A percentile compares a stretch with the other conserved stretches of the same genome.
phyloP scores from a whole-genome alignment of 2,329 filamentous ascomycete genomes.

The Ilyonectria sp. region DNA sequence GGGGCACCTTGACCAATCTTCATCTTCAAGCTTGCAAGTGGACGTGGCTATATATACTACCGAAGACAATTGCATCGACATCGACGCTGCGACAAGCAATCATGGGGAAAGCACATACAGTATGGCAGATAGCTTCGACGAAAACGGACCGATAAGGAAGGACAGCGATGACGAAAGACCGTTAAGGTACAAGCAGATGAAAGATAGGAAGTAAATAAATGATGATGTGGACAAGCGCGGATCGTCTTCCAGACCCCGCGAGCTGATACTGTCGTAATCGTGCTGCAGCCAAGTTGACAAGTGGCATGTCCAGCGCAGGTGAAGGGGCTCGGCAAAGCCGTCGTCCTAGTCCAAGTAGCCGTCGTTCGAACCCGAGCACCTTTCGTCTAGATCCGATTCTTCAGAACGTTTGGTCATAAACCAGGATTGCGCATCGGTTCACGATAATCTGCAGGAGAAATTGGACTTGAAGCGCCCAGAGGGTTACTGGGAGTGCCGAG shows the following conservation, averaged over 20 bases:
- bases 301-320: neutral
- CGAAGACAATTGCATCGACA: neutral
- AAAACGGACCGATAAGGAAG: neutral
- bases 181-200: neutral
- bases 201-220: neutral
- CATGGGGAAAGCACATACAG: neutral
- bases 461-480: conserved; percentile 31
- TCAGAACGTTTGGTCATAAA: conserved; percentile 19
- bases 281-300: neutral
- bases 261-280: neutral
- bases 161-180: neutral
- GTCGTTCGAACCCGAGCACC: neutral
- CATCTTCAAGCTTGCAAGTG: neutral
- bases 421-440: conserved; percentile 30
- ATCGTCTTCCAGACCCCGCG: neutral
- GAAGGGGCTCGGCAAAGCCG: neutral
- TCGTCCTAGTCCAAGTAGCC: too few relatives aligned
- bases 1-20: neutral
- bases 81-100: neutral
- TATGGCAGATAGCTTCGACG: neutral
- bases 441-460: conserved; percentile 38
- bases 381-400: neutral
- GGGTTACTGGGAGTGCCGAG: conserved; percentile 2
- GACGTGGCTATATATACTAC: neutral
- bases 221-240: neutral